These are phyloP conservation scores for Meyerozyma sp. DNA, from an alignment of 1,139 yeast species.

Conservation along the genomic window DNA sequence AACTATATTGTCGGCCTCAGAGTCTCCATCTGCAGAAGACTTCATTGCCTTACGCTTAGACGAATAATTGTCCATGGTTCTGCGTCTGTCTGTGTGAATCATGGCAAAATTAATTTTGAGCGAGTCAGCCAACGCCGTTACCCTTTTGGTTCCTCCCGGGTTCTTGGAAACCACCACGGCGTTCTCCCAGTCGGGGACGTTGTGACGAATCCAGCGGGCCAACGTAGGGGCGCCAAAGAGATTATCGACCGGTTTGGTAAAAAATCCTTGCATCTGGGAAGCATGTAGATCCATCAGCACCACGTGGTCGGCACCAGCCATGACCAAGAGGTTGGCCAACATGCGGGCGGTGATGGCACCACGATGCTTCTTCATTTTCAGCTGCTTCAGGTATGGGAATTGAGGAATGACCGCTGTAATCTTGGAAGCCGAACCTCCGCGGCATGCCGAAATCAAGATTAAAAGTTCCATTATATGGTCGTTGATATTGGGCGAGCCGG, in stretches of 20 bases:
- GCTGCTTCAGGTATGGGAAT: slow-evolving; percentile 95
- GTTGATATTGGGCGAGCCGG: slow-evolving; percentile 84
- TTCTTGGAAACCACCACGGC: slow-evolving; percentile 91
- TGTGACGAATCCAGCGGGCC: slow-evolving; percentile 93
- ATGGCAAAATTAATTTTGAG: slow-evolving; percentile 94
- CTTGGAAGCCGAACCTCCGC: slow-evolving; percentile 95
- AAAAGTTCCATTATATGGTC: slow-evolving; percentile 96
- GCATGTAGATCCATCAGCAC: slow-evolving; percentile 98
- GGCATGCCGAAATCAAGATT: slow-evolving; percentile 89
- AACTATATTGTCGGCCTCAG: slow-evolving; percentile 62
- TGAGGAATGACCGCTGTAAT: slow-evolving; percentile 97
- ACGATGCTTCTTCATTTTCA: slow-evolving; percentile 96
- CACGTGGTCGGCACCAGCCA: slow-evolving; percentile 99
- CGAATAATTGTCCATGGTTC: slow-evolving; percentile 68
- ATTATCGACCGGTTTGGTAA: slow-evolving; percentile 94
- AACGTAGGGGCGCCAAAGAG: slow-evolving; percentile 94
- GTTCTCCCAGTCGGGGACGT: slow-evolving; percentile 74
- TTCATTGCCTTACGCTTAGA: slow-evolving; percentile 33
- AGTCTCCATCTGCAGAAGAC: slow-evolving; percentile 42
- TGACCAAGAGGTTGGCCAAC: slow-evolving; percentile 89
- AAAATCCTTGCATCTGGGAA: slow-evolving; percentile 98
- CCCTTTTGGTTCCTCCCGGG: slow-evolving; percentile 98
- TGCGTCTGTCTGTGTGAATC: slow-evolving; percentile 97
- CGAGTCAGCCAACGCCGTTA: slow-evolving; percentile 93
- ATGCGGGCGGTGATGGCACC: slow-evolving; percentile 99